A percentile compares a stretch with the other conserved stretches of the same genome.
Evolutionary conservation across 2,329 filamentous ascomycete species (phyloP).

Genomic region (Xylaria sp.): DNA sequence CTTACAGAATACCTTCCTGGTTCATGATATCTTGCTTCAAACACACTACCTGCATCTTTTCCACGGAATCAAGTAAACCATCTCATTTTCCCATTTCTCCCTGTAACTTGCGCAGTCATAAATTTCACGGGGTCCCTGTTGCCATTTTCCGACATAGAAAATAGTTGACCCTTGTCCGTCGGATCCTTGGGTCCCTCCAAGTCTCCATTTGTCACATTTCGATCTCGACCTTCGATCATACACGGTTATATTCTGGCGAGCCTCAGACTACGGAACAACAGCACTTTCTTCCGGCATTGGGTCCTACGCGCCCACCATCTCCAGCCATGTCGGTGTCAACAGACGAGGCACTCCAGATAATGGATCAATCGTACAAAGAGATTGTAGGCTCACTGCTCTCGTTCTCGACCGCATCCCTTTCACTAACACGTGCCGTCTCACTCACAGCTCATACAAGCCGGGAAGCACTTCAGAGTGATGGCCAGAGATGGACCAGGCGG

Average conservation of each 20-base stretch:
- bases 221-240: neutral
- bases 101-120: too few relatives aligned
- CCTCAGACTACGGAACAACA: neutral
- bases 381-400: slow-evolving; percentile 39
- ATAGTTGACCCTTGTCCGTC: neutral
- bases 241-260: neutral
- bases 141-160: too few relatives aligned
- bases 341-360: slow-evolving; percentile 40
- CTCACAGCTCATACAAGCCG: slow-evolving; percentile 52
- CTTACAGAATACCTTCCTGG: too few relatives aligned
- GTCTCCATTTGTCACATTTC: neutral
- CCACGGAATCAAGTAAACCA: too few relatives aligned
- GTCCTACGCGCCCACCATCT: neutral
- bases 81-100: too few relatives aligned
- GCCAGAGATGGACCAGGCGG: slow-evolving; percentile 42
- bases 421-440: slow-evolving; percentile 9
- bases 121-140: too few relatives aligned
- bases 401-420: neutral
- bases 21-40: too few relatives aligned
- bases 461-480: slow-evolving; percentile 49
- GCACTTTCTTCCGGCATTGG: neutral
- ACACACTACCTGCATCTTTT: too few relatives aligned
- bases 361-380: slow-evolving; percentile 51
- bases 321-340: slow-evolving; percentile 31
- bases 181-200: neutral